Evolutionary conservation across 164 flowering plant species (phyloP), one percentile per base, ranked within the genome.

Genomic region (Chimonanthus praecox): DNA sequence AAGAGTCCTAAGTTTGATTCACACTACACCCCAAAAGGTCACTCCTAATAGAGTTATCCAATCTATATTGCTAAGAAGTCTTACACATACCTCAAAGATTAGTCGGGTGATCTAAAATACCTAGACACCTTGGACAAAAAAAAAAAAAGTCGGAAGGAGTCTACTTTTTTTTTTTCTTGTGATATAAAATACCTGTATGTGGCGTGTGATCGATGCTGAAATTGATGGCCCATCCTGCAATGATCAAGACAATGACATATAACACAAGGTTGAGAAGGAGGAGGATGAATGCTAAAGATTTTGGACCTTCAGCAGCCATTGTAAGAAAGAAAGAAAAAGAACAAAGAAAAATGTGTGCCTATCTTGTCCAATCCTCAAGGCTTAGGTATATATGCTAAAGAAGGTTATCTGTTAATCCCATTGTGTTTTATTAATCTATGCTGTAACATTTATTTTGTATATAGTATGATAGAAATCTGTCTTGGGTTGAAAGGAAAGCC

Each of bases 201-300:
- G 64, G 84, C 8, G 93, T 21, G 72, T 74, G 75, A 48, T 82
- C 82, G 3, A 95, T 85, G 9, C 84, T 94, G 69, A 87, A 89
- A 72, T 92, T 87, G 5, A 90, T 75, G 62, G 88, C 96, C 97
- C 97, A 91, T 49, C 89, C 75, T 5, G 97, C 88, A 2, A 93
- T 79, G 2, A 82, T 74, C 10, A 78, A 72, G 68, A 90, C 81
- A 18, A 91, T 78, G 76, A 78, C 71, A 46, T 89, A 95, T 11
- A 92, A 82, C 0, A 83, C 10, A 1, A 90, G 78, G 70, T 95
- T 91, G 76, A 91, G 78, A 63, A 84, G 2, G 48, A 89, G 81
- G 69, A 94, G 85, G 71, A 74, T 4, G 64, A 76, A 78, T n/a
- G 92, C 89, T 67, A 87, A 72, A 4, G 94, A 83, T 83, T 84